Evolutionary conservation across 2,329 filamentous ascomycete genomes (phyloP).

Genomic region (Ploettnerulaceae sp.): DNA sequence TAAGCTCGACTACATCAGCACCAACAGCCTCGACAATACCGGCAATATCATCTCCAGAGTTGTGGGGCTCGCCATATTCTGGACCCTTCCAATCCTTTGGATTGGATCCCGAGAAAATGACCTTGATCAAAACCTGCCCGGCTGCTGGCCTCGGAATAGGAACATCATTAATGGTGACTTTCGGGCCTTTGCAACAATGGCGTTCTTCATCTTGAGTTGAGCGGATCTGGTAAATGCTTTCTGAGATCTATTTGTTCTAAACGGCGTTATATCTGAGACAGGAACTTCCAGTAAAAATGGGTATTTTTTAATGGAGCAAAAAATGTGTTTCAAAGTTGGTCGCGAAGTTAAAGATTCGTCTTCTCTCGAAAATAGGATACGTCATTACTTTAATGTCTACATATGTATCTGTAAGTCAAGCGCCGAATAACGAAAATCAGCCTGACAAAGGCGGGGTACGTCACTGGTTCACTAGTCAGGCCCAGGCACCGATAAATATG

Average conservation of each 20-base stretch:
- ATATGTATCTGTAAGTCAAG: constrained; percentile 6
- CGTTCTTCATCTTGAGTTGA: constrained; percentile 31
- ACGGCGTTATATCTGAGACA: background rate
- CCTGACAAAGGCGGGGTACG: constrained; percentile 5
- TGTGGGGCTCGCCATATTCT: constrained; percentile 16
- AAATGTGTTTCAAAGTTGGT: too few species aligned
- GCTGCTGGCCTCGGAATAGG: constrained; percentile 32
- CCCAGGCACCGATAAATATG: too few species aligned
- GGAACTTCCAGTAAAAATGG: too few species aligned
- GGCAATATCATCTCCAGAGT: constrained; percentile 35
- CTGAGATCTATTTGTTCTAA: background rate
- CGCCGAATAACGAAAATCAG: background rate
- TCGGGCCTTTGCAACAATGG: constrained; percentile 28
- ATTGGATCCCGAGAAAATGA: constrained; percentile 32
- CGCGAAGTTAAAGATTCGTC: too few species aligned
- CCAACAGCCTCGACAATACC: constrained; percentile 46
- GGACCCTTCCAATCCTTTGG: constrained; percentile 33
- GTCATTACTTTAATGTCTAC: background rate
- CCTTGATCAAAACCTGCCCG: constrained; percentile 33
- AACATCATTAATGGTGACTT: constrained; percentile 28
- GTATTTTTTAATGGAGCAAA: too few species aligned
- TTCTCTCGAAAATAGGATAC: background rate
- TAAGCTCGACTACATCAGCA: constrained; percentile 41
- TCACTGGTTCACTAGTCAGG: background rate
- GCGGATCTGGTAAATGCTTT: background rate